Conservation (phyloP, 1,284 basidiomycete genomes). For the Heliocybe sulcata region DNA sequence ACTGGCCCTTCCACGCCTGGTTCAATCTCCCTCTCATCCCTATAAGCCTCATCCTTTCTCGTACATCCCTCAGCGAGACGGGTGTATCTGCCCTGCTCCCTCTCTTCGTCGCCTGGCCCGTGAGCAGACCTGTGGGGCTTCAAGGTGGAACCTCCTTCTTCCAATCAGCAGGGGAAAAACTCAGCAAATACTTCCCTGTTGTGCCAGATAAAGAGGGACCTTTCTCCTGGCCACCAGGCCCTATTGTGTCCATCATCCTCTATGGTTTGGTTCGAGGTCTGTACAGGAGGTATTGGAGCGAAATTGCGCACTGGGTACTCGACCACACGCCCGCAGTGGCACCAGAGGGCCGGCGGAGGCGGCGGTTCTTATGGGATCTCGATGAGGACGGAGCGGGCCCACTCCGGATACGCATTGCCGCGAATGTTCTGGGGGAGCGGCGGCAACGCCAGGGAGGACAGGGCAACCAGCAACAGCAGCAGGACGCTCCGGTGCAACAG, state of each 20-base stretch:
- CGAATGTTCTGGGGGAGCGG: constrained; percentile 9
- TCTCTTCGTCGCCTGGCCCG: constrained; percentile 59
- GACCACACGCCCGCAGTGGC: constrained; percentile 22
- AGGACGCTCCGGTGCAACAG: constrained; percentile 4
- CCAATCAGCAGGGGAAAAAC: not conserved
- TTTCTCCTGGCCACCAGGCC: constrained; percentile 57
- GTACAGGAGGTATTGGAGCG: constrained; percentile 36
- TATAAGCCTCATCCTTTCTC: constrained; percentile 46
- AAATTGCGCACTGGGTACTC: constrained; percentile 40
- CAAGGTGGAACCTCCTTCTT: constrained; percentile 6
- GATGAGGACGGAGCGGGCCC: constrained; percentile 36
- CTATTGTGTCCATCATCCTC: constrained; percentile 44
- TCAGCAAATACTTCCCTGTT: constrained; percentile 17
- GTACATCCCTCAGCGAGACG: constrained; percentile 40
- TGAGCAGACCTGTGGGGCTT: constrained; percentile 32
- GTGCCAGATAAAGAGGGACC: constrained; percentile 14
- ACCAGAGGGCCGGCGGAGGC: constrained; percentile 13
- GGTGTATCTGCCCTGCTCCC: constrained; percentile 42
- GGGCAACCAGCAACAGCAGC: constrained; percentile 4
- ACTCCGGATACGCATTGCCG: constrained; percentile 38
- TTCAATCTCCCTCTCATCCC: constrained; percentile 64
- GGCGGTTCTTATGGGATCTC: constrained; percentile 24
- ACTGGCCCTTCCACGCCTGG: constrained; percentile 67
- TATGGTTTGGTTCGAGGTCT: constrained; percentile 40
- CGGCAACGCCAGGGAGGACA: not conserved